A percentile compares a stretch with the other conserved stretches of the same genome.
Evolutionary conservation across 768 basidiomycete species (phyloP).

Genomic region (Mrakia hoshinonis): DNA sequence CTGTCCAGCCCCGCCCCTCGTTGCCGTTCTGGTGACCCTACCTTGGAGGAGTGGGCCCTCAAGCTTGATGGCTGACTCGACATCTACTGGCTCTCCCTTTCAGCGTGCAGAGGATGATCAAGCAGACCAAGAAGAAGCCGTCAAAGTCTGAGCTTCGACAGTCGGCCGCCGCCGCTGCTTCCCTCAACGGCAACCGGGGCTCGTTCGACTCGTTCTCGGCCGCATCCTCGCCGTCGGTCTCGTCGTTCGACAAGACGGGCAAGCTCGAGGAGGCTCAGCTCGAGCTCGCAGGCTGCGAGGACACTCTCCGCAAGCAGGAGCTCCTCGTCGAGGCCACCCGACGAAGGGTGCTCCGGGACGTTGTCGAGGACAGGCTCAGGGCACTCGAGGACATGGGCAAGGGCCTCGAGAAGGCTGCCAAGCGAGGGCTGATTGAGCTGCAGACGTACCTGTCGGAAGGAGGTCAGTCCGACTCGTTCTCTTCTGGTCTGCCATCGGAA

Average conservation of each 20-base stretch:
- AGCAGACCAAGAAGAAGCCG: constrained; percentile 29
- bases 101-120: constrained; percentile 30
- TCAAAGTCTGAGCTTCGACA: constrained; percentile 25
- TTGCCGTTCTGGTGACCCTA: too few species aligned
- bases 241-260: constrained; percentile 16
- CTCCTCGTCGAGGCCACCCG: constrained; percentile 18
- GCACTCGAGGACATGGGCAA: constrained; percentile 18
- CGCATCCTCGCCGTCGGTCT: constrained; percentile 13
- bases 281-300: constrained; percentile 28
- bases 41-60: too few species aligned
- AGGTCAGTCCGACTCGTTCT: not conserved
- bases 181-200: not conserved
- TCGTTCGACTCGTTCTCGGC: constrained; percentile 12
- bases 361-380: constrained; percentile 19
- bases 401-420: constrained; percentile 9
- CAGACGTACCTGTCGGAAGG: constrained; percentile 24
- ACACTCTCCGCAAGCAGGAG: constrained; percentile 23
- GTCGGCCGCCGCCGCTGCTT: not conserved
- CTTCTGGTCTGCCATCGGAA: too few species aligned
- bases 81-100: not conserved
- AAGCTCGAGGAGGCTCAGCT: constrained; percentile 29
- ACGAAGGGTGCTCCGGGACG: constrained; percentile 21
- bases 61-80: not conserved
- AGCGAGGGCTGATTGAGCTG: constrained; percentile 27
- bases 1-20: not conserved